Evolutionary conservation across 176 grass and related monocot species (phyloP), one percentile per base, ranked within the genome.

Genomic region (Phoenix dactylifera): DNA sequence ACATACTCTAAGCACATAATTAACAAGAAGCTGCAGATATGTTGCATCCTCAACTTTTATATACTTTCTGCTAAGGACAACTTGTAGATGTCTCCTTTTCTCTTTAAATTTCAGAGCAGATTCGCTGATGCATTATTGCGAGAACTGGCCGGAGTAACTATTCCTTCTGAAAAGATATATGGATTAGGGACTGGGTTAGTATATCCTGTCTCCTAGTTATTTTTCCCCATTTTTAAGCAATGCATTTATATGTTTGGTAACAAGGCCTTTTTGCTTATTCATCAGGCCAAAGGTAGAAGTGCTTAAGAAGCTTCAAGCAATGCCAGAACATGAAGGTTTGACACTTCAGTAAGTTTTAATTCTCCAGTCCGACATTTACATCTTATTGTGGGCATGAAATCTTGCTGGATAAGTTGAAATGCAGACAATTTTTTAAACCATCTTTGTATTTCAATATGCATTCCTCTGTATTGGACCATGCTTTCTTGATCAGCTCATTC

Each of bases 171-270:
- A 64, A 84, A 80, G 62, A 90, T 96, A 54, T 96, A 96, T 75
- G 91, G 91, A 53, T 73, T 96, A 60, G 91, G 86, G 30, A 90
- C 86, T 72, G 91, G 91, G 86, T 90, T 64, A 64, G 90, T 73
- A 55, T 6, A 24, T 7, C 35, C 22, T 28, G 64, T 59, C 17
- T 65, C 59, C 60, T 69, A 5, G 50, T 1, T 49, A 30, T 72
- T 14, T 60, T 67, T 26, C 26, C 9, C 24, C 39, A 52, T 15
- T 60, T 15, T 14, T 60, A 24, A 30, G 4, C 23, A 62, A 49
- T 44, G 61, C 59, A 19, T 10, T 60, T 50, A 32, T 65, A 28
- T 14, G 24, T 64, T 57, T 57, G 30, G 68, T 19, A 72, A 67
- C 54, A 9, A 22, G 68, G 29, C 72, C 53, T 65, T 26, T 32